These are phyloP conservation scores for Kentomonas sorsogonicus DNA, from an alignment of 208 protist genomes.

Conservation along the genomic window DNA sequence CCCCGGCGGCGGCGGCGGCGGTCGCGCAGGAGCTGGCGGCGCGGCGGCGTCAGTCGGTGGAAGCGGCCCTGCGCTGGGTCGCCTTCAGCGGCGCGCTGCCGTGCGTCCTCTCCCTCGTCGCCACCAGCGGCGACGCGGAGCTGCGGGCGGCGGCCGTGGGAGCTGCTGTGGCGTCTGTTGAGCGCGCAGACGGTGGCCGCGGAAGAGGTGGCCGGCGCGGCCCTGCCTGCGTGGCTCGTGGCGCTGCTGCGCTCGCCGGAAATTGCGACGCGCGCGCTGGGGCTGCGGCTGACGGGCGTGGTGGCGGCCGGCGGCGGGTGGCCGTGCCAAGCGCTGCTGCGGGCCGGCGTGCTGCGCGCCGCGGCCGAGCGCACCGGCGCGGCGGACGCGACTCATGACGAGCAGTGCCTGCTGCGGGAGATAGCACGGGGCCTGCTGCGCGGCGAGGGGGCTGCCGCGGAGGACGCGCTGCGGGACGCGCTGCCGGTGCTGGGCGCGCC, in stretches of 20 bases:
- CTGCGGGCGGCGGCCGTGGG: conserved; percentile 12
- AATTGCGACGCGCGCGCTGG: conserved; percentile 21
- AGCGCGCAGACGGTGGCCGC: conserved; percentile 21
- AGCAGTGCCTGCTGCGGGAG: conserved; percentile 2
- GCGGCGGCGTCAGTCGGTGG: too few relatives aligned
- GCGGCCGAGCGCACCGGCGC: conserved; percentile 17
- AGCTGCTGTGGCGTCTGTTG: conserved; percentile 16
- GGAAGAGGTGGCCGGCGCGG: conserved; percentile 18
- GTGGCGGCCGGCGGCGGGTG: conserved; percentile 15
- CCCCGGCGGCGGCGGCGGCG: too few relatives aligned
- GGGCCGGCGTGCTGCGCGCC: conserved; percentile 14
- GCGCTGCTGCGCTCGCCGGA: conserved; percentile 14
- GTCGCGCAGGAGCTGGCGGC: too few relatives aligned
- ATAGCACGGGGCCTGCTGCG: conserved; percentile 1
- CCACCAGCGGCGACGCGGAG: too few relatives aligned
- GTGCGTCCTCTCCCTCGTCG: too few relatives aligned
- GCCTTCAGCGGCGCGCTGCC: too few relatives aligned
- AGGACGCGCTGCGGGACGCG: conserved; percentile 18
- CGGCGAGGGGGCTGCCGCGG: conserved; percentile 14
- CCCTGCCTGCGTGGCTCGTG: conserved; percentile 16
- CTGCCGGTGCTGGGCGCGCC: conserved; percentile 12
- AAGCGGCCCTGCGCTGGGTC: too few relatives aligned
- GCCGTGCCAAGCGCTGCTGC: conserved; percentile 17
- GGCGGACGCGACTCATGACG: conserved; percentile 15
- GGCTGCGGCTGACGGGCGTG: conserved; percentile 16